Evolutionary conservation across 2,329 filamentous ascomycete species (phyloP).

Genomic region (Aspergillus aculeatus): DNA sequence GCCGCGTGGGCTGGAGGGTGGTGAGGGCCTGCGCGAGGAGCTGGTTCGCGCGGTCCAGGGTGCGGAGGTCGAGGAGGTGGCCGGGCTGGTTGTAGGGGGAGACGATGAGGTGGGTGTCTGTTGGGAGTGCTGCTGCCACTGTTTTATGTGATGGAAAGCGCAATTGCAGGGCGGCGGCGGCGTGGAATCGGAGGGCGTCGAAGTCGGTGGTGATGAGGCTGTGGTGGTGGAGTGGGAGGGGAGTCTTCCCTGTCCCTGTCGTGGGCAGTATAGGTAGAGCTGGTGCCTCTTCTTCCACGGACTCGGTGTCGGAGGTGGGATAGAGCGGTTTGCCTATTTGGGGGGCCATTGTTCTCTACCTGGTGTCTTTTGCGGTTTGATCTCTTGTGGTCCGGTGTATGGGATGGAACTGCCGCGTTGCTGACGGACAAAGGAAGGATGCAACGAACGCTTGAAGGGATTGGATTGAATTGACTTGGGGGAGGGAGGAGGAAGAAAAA

Average conservation of each 20-base stretch:
- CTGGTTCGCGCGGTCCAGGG: constrained; percentile 63
- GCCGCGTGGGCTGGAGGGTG: constrained; percentile 59
- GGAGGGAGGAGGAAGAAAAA: background rate
- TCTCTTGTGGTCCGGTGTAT: background rate
- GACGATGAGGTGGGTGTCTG: constrained; percentile 53
- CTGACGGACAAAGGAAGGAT: background rate
- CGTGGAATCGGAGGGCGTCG: constrained; percentile 36
- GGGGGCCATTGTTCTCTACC: constrained; percentile 11
- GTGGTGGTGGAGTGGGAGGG: constrained; percentile 27
- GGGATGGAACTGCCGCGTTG: background rate
- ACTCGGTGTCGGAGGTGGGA: background rate
- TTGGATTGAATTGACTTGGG: too few species aligned
- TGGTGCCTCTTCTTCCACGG: background rate
- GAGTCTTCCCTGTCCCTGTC: background rate
- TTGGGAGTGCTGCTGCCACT: constrained; percentile 4
- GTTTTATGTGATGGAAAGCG: constrained; percentile 2
- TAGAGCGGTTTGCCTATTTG: constrained; percentile 9
- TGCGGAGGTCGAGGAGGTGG: constrained; percentile 71
- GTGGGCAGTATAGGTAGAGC: background rate
- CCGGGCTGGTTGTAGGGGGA: constrained; percentile 72
- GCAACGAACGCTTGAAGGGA: background rate
- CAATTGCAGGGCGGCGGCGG: constrained; percentile 35
- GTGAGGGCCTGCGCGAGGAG: constrained; percentile 72
- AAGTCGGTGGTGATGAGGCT: constrained; percentile 33
- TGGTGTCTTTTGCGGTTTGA: background rate